Evolutionary conservation across 371 early-diverging fungal genomes (phyloP).

Genomic region (Syncephalastrum monosporum): DNA sequence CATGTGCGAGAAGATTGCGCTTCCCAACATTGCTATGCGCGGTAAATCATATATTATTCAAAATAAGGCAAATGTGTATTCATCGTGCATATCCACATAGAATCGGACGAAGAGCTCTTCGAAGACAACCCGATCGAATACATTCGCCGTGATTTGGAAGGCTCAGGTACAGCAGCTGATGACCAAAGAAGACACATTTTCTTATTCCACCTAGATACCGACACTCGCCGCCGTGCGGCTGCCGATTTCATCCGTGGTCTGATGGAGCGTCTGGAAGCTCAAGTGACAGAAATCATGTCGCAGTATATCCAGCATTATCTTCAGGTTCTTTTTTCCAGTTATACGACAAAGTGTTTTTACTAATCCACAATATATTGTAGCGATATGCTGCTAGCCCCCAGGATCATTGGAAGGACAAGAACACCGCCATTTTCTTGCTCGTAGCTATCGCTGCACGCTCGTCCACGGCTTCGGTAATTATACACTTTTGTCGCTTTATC

Average conservation of each 20-base stretch:
- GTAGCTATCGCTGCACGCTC: constrained; percentile 82
- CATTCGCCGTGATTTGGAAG: constrained; percentile 93
- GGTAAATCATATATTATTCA: constrained; percentile 30
- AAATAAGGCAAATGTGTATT: neutral
- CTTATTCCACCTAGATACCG: constrained; percentile 57
- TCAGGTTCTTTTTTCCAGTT: constrained; percentile 35
- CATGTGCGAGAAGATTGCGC: constrained; percentile 87
- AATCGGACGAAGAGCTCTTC: constrained; percentile 90
- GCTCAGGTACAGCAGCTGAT: constrained; percentile 53
- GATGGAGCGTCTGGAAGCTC: constrained; percentile 79
- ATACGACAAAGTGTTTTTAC: neutral
- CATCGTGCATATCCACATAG: constrained; percentile 30
- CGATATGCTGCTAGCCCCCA: constrained; percentile 68
- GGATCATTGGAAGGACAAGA: constrained; percentile 94
- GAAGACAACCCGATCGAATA: constrained; percentile 96
- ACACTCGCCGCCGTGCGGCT: constrained; percentile 91
- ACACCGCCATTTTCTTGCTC: constrained; percentile 90
- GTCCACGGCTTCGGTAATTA: constrained; percentile 49
- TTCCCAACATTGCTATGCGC: constrained; percentile 91
- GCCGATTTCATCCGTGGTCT: constrained; percentile 92
- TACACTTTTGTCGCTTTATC: neutral
- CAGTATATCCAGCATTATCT: constrained; percentile 76
- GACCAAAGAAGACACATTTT: neutral
- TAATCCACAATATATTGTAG: constrained; percentile 20
- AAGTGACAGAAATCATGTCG: constrained; percentile 81